phyloP scores from a whole-genome alignment of 2,329 filamentous ascomycete species.

The Colletotrichum endophyticum region DNA sequence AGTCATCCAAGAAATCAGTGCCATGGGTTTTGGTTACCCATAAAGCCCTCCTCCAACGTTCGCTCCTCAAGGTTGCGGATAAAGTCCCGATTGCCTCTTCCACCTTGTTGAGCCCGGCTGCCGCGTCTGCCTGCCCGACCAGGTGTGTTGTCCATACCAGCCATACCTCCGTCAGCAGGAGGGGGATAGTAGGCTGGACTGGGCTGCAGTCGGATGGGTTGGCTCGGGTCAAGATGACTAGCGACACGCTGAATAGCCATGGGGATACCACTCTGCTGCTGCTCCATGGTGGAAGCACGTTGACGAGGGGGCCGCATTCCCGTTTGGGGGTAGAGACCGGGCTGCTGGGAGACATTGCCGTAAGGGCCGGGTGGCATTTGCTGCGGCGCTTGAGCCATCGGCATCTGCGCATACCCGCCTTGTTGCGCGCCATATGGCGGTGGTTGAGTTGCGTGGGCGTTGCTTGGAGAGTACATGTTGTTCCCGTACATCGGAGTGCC shows the following conservation, averaged over 20 bases:
- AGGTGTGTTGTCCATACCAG: constrained; percentile 63
- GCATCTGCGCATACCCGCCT: constrained; percentile 74
- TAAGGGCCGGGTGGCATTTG: constrained; percentile 73
- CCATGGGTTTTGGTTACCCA: constrained; percentile 67
- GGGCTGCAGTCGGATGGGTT: constrained; percentile 91
- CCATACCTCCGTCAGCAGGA: constrained; percentile 76
- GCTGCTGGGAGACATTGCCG: constrained; percentile 56
- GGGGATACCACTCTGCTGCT: constrained; percentile 91
- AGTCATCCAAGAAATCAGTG: constrained; percentile 59
- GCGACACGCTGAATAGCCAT: constrained; percentile 92
- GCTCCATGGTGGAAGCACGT: constrained; percentile 94
- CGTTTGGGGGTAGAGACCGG: constrained; percentile 67
- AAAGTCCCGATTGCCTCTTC: constrained; percentile 78
- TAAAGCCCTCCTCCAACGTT: constrained; percentile 91
- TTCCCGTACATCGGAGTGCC: constrained; percentile 78
- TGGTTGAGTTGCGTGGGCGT: constrained; percentile 64
- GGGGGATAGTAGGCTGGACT: constrained; percentile 98
- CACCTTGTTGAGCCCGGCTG: constrained; percentile 70
- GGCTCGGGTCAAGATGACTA: constrained; percentile 92
- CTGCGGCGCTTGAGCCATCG: constrained; percentile 69
- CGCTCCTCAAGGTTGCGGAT: constrained; percentile 94
- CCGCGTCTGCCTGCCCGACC: constrained; percentile 72
- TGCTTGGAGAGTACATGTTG: constrained; percentile 76
- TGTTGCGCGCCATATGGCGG: constrained; percentile 80
- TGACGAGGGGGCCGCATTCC: constrained; percentile 76